Percentiles rank a stretch among this genome's conserved stretches.
Evolutionary conservation across 495 filamentous ascomycete genomes (phyloP).

Genomic region (Amniculicola lignicola): DNA sequence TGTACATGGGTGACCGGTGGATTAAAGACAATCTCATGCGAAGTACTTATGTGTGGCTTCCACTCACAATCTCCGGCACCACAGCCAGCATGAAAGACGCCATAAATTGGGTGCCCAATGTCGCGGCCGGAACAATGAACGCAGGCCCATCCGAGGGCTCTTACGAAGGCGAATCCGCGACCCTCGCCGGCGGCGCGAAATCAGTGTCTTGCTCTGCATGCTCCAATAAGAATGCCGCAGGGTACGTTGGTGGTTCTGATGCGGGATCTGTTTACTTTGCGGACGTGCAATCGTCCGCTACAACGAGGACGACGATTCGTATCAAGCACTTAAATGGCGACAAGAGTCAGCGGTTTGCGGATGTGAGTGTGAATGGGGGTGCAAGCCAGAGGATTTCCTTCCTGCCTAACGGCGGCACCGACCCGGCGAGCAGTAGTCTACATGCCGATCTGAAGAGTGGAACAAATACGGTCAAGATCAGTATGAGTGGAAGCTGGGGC

Average conservation of each 20-base stretch:
- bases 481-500: conserved; percentile 44
- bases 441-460: conserved; percentile 46
- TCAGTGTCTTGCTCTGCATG: conserved; percentile 49
- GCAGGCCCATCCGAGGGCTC: conserved; percentile 47
- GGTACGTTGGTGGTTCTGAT: conserved; percentile 54
- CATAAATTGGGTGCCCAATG: conserved; percentile 54
- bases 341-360: conserved; percentile 49
- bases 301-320: conserved; percentile 51
- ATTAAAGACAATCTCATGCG: conserved; percentile 55
- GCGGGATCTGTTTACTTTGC: conserved; percentile 49
- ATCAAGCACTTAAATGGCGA: conserved; percentile 56
- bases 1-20: conserved; percentile 71
- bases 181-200: conserved; percentile 34
- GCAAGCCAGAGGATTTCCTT: conserved; percentile 50
- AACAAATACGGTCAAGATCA: conserved; percentile 50
- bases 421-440: conserved; percentile 43
- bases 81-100: conserved; percentile 49
- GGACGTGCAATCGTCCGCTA: conserved; percentile 45
- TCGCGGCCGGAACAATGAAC: conserved; percentile 43
- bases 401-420: conserved; percentile 41
- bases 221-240: conserved; percentile 47
- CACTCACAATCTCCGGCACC: conserved; percentile 55
- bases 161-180: conserved; percentile 49
- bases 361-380: conserved; percentile 55
- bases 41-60: conserved; percentile 65